Evolutionary conservation across 2,329 filamentous ascomycete genomes (phyloP).

Genomic region (Cladophialophora bantiana): DNA sequence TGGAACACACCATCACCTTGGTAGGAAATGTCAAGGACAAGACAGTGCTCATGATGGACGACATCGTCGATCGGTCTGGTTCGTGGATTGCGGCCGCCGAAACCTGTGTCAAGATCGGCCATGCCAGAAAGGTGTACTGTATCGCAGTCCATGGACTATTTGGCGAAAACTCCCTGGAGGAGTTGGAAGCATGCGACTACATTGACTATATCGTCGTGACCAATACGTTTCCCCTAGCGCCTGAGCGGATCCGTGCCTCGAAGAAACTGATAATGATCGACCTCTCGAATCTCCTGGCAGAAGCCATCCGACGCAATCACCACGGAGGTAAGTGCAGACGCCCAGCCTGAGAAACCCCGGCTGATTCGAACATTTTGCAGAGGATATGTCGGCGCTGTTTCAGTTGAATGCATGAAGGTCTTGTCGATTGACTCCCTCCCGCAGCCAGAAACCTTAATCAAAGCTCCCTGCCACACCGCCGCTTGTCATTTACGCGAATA

Average conservation of each 20-base stretch:
- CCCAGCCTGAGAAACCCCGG: slow-evolving; percentile 48
- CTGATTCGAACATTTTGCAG: slow-evolving; percentile 39
- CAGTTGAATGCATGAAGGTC: slow-evolving; percentile 61
- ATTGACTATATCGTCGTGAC: slow-evolving; percentile 95
- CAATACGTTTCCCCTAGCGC: slow-evolving; percentile 92
- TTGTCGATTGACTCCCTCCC: slow-evolving; percentile 38
- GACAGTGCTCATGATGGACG: slow-evolving; percentile 92
- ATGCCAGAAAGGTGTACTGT: slow-evolving; percentile 93
- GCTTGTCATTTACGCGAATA: not conserved
- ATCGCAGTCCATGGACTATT: slow-evolving; percentile 97
- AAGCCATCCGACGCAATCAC: slow-evolving; percentile 94
- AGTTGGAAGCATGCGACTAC: slow-evolving; percentile 89
- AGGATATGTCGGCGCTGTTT: slow-evolving; percentile 64
- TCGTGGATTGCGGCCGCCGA: slow-evolving; percentile 98
- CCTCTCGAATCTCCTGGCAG: slow-evolving; percentile 83
- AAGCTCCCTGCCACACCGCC: not conserved
- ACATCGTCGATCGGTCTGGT: slow-evolving; percentile 97
- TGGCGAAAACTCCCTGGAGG: slow-evolving; percentile 84
- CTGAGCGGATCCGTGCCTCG: slow-evolving; percentile 71
- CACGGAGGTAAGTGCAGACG: slow-evolving; percentile 82
- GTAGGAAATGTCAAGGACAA: slow-evolving; percentile 90
- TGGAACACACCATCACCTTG: slow-evolving; percentile 96
- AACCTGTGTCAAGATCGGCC: slow-evolving; percentile 84
- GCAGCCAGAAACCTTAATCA: not conserved
- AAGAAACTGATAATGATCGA: slow-evolving; percentile 90